phyloP scores from a whole-genome alignment of 2,329 filamentous ascomycete species.

The Davidsoniella neocaledoniae region DNA sequence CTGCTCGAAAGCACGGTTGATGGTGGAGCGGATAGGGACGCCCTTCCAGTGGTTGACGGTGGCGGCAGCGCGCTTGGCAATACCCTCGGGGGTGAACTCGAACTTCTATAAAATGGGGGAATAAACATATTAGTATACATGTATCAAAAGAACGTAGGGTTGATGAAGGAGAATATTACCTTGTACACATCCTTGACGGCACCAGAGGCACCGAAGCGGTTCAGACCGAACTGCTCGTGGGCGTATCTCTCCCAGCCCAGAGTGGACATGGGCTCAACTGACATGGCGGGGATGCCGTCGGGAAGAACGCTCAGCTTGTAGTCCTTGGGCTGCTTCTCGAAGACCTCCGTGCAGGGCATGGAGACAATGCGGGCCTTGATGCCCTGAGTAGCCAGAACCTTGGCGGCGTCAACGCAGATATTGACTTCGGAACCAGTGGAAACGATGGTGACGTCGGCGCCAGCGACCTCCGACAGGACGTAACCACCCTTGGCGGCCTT shows the following conservation, averaged over 20 bases:
- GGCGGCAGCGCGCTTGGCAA: slow-evolving; percentile 81
- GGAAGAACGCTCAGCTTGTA: slow-evolving; percentile 88
- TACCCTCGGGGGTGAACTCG: slow-evolving; percentile 94
- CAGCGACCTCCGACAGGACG: slow-evolving; percentile 67
- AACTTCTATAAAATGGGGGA: slow-evolving; percentile 54
- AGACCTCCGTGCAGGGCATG: slow-evolving; percentile 92
- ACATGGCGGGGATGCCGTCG: slow-evolving; percentile 82
- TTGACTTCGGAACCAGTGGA: slow-evolving; percentile 93
- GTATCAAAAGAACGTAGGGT: not conserved
- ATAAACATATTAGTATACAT: not conserved
- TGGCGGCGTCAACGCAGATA: slow-evolving; percentile 83
- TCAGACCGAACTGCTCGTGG: slow-evolving; percentile 98
- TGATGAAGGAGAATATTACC: slow-evolving; percentile 31
- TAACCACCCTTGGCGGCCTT: slow-evolving; percentile 91
- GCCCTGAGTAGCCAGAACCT: slow-evolving; percentile 74
- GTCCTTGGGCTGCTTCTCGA: slow-evolving; percentile 83
- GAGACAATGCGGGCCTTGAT: slow-evolving; percentile 85
- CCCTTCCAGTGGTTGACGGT: slow-evolving; percentile 98
- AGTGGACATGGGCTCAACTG: slow-evolving; percentile 91
- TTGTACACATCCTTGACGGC: slow-evolving; percentile 97
- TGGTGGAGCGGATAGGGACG: slow-evolving; percentile 68
- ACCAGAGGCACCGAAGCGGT: slow-evolving; percentile 95
- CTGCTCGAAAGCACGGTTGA: slow-evolving; percentile 97
- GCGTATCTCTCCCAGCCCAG: slow-evolving; percentile 98
- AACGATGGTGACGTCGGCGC: slow-evolving; percentile 74